A percentile compares a stretch with the other conserved stretches of the same genome.
Conservation (phyloP, 768 basidiomycete species). For the Boletellus ananiceps region DNA sequence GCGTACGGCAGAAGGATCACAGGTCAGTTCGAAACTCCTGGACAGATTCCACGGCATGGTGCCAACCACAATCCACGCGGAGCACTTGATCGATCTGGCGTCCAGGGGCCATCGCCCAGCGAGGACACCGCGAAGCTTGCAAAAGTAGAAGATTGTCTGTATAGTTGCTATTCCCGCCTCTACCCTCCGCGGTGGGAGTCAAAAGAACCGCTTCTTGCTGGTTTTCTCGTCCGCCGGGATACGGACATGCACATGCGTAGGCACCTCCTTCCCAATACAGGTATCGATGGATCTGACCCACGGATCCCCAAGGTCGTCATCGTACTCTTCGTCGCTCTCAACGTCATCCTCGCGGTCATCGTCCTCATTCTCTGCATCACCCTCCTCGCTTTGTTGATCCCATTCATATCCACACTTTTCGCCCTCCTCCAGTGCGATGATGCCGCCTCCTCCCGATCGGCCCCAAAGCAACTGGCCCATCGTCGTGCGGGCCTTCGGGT, state of each 20-base stretch:
- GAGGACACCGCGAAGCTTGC: conserved; percentile 11
- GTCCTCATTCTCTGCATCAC: conserved; percentile 35
- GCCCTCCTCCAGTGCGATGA: conserved; percentile 45
- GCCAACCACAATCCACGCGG: conserved; percentile 1
- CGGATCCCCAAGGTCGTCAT: conserved; percentile 78
- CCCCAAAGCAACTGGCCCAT: conserved; percentile 88
- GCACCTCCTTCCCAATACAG: conserved; percentile 52
- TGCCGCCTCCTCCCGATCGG: conserved; percentile 62
- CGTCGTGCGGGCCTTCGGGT: conserved; percentile 85
- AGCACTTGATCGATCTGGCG: conserved; percentile 11
- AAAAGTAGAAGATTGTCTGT: conserved; percentile 1
- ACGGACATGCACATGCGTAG: conserved; percentile 68
- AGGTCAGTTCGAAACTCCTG: neutral
- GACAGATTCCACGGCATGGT: neutral
- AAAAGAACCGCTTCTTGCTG: conserved; percentile 73
- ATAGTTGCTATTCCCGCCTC: neutral
- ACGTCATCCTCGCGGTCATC: conserved; percentile 38
- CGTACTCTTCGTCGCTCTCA: conserved; percentile 36
- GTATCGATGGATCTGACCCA: conserved; percentile 77
- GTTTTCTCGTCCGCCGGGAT: conserved; percentile 70
- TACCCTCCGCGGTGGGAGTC: conserved; percentile 3
- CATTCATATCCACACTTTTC: conserved; percentile 63
- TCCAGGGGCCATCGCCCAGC: conserved; percentile 8
- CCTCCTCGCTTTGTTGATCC: conserved; percentile 26
- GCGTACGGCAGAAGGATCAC: neutral